phyloP scores from a whole-genome alignment of 441 rosid genomes.

The Croton setiger region DNA sequence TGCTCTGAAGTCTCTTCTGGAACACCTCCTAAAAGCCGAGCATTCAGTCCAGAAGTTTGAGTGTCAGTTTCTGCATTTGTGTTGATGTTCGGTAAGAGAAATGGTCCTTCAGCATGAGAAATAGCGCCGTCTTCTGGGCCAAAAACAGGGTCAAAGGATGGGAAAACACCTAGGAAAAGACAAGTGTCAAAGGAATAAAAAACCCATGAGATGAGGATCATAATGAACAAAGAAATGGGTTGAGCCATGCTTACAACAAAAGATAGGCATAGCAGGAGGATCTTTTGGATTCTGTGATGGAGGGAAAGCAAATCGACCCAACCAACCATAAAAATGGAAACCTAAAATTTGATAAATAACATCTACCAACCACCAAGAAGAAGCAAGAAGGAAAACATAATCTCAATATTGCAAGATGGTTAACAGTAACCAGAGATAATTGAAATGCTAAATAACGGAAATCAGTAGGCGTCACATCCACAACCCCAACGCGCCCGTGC shows the following conservation, averaged over 20 bases:
- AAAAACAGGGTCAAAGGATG: constrained; percentile 24
- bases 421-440: background rate
- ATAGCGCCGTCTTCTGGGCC: constrained; percentile 6
- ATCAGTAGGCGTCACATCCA: background rate
- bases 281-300: constrained; percentile 14
- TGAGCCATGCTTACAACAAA: constrained; percentile 18
- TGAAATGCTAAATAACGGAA: background rate
- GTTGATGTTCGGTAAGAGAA: background rate
- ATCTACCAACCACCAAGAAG: constrained; percentile 13
- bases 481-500: background rate
- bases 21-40: constrained; percentile 17
- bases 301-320: constrained; percentile 24
- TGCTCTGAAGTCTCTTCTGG: constrained; percentile 18
- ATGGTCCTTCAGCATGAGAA: constrained; percentile 8
- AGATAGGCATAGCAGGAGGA: background rate
- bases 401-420: background rate
- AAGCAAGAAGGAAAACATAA: background rate
- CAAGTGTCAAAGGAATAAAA: background rate
- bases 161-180: constrained; percentile 21
- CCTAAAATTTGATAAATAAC: constrained; percentile 5
- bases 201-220: background rate
- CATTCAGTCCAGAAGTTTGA: background rate
- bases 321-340: constrained; percentile 20
- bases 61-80: background rate
- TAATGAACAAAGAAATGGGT: constrained; percentile 5